Percentiles rank a stretch among this genome's conserved stretches.
phyloP scores from a whole-genome alignment of 2,329 filamentous ascomycete species.

The Xylaria sp. region DNA sequence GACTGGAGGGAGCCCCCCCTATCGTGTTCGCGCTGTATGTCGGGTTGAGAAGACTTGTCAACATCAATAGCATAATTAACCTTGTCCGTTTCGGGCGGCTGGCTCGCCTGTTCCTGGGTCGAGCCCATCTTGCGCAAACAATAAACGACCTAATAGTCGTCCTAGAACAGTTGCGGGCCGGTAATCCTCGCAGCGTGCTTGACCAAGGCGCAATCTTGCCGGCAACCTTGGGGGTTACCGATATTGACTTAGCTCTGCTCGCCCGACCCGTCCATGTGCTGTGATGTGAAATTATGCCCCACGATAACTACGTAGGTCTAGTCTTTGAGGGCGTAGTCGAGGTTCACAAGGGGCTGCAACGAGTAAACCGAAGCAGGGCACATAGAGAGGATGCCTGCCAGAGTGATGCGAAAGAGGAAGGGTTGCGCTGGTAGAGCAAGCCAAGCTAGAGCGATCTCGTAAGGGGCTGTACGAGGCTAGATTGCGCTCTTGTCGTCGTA shows the following conservation, averaged over 20 bases:
- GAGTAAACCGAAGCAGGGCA: background rate
- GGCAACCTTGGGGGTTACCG: slow-evolving; percentile 8
- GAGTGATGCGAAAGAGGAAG: too few species aligned
- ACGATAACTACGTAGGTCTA: background rate
- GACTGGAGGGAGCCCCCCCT: slow-evolving; percentile 1
- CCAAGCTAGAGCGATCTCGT: too few species aligned
- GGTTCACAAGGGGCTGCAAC: background rate
- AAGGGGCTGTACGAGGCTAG: too few species aligned
- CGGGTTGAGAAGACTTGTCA: slow-evolving; percentile 1
- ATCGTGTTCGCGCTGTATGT: slow-evolving; percentile 1
- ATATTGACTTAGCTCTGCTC: background rate
- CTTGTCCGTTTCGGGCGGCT: slow-evolving; percentile 2
- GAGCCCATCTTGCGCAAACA: slow-evolving; percentile 19
- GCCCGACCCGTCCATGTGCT: background rate
- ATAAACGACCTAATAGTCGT: slow-evolving; percentile 26
- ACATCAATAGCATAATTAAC: slow-evolving; percentile 6
- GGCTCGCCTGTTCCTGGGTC: slow-evolving; percentile 9
- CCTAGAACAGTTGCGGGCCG: slow-evolving; percentile 1
- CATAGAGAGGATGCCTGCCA: background rate
- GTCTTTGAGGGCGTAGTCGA: background rate
- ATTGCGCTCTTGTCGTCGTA: too few species aligned
- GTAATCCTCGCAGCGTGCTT: slow-evolving; percentile 8
- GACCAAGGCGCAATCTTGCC: slow-evolving; percentile 17
- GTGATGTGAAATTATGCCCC: background rate
- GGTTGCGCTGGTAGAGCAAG: too few species aligned